These are phyloP conservation scores for Plantago elongata DNA, from an alignment of 257 asterid species.

Conservation along the genomic window DNA sequence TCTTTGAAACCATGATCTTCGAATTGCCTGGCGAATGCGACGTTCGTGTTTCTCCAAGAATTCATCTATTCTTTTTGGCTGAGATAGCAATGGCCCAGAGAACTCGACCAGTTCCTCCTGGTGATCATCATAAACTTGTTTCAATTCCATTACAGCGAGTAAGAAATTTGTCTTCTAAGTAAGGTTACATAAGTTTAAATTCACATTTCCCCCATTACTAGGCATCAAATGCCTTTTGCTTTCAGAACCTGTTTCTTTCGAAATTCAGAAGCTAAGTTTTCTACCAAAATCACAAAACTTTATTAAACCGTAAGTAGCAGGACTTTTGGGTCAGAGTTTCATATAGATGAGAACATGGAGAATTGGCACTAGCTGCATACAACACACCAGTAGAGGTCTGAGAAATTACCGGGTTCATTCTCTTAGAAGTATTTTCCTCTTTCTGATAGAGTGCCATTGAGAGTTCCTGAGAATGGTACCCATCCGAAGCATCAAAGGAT, in stretches of 20 bases:
- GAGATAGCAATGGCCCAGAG: slow-evolving; percentile 90
- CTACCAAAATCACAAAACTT: not conserved
- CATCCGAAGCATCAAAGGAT: slow-evolving; percentile 71
- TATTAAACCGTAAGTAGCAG: not conserved
- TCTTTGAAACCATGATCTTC: slow-evolving; percentile 89
- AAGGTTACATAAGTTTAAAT: not conserved
- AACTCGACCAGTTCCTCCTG: slow-evolving; percentile 86
- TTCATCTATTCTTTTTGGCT: slow-evolving; percentile 71
- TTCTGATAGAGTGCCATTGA: slow-evolving; percentile 59
- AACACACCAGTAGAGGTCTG: not conserved
- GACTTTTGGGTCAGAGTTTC: not conserved
- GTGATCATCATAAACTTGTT: slow-evolving; percentile 60
- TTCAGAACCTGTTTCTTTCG: not conserved
- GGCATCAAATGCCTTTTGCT: no score
- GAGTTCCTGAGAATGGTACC: slow-evolving; percentile 82
- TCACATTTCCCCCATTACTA: no score
- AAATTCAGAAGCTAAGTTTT: not conserved
- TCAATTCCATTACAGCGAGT: slow-evolving; percentile 24
- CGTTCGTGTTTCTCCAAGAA: slow-evolving; percentile 83
- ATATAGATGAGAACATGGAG: not conserved
- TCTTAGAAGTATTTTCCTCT: slow-evolving; percentile 62
- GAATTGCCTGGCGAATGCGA: slow-evolving; percentile 86
- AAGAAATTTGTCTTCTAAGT: not conserved
- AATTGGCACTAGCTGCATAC: not conserved
- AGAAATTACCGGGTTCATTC: slow-evolving; percentile 54